Evolutionary conservation across 345 rosid species (phyloP).

Genomic region (Bretschneidera sinensis): DNA sequence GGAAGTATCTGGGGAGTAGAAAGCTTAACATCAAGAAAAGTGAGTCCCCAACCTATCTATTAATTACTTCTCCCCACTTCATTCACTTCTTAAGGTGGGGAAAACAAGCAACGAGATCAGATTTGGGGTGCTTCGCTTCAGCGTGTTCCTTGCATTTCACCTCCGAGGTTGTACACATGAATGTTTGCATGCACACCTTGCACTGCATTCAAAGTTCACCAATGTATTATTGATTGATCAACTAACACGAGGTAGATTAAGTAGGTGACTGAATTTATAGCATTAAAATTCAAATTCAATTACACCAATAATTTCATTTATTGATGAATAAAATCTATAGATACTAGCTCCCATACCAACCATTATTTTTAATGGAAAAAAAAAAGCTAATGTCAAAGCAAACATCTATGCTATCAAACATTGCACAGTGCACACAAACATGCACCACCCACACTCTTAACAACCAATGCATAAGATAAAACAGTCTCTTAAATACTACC

Average conservation of each 20-base stretch:
- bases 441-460: too few relatives aligned
- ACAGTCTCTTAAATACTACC: too few relatives aligned
- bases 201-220: slow-evolving; percentile 35
- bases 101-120: slow-evolving; percentile 37
- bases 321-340: not conserved
- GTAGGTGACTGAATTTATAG: too few relatives aligned
- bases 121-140: slow-evolving; percentile 56
- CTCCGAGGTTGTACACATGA: slow-evolving; percentile 62
- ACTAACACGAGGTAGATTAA: not conserved
- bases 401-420: too few relatives aligned
- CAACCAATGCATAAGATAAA: too few relatives aligned
- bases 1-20: not conserved
- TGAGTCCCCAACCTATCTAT: not conserved
- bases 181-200: slow-evolving; percentile 68
- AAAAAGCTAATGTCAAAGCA: too few relatives aligned
- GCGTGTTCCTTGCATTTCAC: slow-evolving; percentile 67
- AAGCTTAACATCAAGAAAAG: not conserved
- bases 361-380: too few relatives aligned
- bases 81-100: slow-evolving; percentile 40
- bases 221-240: not conserved
- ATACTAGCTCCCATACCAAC: not conserved
- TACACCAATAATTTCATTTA: not conserved
- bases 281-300: not conserved
- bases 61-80: not conserved
- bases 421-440: too few relatives aligned